Evolutionary conservation across 306 rosid species (phyloP).

Genomic region (Quillaja saponaria): DNA sequence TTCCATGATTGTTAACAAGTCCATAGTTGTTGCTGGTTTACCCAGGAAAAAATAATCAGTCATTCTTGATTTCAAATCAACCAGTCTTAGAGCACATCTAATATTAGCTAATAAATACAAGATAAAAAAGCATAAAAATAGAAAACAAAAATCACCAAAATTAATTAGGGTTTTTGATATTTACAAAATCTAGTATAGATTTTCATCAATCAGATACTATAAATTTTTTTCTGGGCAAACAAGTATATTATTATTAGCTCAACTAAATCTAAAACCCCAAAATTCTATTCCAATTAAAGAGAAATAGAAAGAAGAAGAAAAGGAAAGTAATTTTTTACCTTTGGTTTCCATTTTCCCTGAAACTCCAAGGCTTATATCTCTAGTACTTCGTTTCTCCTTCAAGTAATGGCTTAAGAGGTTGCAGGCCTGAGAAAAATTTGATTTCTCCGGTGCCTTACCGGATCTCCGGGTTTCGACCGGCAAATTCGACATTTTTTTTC

Average conservation of each 20-base stretch:
- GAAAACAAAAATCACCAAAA: background rate
- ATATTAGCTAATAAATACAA: background rate
- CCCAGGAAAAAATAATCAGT: background rate
- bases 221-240: no score
- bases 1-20: constrained; percentile 47
- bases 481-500: constrained; percentile 31
- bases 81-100: background rate
- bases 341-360: constrained; percentile 40
- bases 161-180: no score
- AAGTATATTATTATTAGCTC: background rate
- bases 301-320: background rate
- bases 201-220: no score
- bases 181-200: no score
- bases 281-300: background rate
- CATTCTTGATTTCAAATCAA: background rate
- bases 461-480: constrained; percentile 34
- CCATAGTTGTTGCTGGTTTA: constrained; percentile 38
- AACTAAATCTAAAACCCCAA: background rate
- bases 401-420: constrained; percentile 61
- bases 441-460: constrained; percentile 57
- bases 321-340: constrained; percentile 37
- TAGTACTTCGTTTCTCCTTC: constrained; percentile 72
- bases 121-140: background rate
- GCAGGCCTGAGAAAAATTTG: constrained; percentile 73
- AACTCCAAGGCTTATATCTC: constrained; percentile 30